Percentiles rank a stretch among this genome's conserved stretches.
Evolutionary conservation across 805 yeast genomes (phyloP).

Genomic region (Jamesozyma rosinii): DNA sequence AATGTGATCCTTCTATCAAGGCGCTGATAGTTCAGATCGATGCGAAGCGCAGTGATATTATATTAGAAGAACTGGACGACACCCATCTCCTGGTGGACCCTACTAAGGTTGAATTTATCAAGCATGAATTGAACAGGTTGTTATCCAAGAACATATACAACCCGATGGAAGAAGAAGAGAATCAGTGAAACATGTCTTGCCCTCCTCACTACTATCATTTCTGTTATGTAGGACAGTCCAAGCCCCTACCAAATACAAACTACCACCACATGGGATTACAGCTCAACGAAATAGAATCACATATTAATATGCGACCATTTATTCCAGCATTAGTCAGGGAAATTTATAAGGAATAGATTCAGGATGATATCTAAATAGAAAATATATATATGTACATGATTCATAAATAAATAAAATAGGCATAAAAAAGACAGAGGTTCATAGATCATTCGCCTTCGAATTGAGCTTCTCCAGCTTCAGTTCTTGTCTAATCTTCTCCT

Average conservation of each 20-base stretch:
- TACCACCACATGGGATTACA: too few relatives aligned
- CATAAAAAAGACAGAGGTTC: background rate
- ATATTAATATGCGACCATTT: too few relatives aligned
- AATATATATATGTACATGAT: background rate
- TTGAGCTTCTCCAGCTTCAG: background rate
- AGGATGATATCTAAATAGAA: too few relatives aligned
- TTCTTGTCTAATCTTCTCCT: constrained; percentile 13
- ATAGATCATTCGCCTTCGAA: background rate
- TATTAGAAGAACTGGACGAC: constrained; percentile 75
- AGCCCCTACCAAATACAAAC: too few relatives aligned
- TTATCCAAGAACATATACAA: constrained; percentile 78
- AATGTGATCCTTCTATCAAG: constrained; percentile 85
- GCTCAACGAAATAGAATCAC: too few relatives aligned
- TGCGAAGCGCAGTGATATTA: constrained; percentile 62
- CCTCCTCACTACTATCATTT: too few relatives aligned
- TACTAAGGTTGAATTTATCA: constrained; percentile 64
- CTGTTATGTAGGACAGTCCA: too few relatives aligned
- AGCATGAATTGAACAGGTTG: constrained; percentile 63
- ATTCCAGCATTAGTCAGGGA: too few relatives aligned
- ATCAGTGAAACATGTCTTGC: constrained; percentile 14
- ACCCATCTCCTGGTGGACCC: constrained; percentile 80
- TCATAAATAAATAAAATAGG: background rate
- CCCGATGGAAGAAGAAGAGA: constrained; percentile 66
- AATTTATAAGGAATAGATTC: too few relatives aligned
- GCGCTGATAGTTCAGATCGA: constrained; percentile 83